Percentiles rank a stretch among this genome's conserved stretches.
Evolutionary conservation across 2,329 filamentous ascomycete genomes (phyloP).

Genomic region (Aspergillus sp.): DNA sequence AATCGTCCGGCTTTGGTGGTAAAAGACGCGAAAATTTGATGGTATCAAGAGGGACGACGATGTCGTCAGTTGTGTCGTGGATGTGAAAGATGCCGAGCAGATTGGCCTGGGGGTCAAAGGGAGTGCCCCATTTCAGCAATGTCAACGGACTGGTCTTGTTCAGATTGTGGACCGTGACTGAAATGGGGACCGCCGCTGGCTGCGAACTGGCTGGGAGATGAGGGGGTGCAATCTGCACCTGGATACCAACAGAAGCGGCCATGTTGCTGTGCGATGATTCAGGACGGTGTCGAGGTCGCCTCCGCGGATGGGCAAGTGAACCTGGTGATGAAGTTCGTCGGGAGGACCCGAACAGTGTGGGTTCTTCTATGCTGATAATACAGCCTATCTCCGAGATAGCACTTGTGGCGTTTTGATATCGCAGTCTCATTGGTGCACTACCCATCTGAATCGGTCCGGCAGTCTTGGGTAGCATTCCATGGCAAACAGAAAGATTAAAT

Average conservation of each 20-base stretch:
- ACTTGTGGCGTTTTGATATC: background rate
- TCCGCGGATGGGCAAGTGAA: background rate
- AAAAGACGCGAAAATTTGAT: slow-evolving; percentile 35
- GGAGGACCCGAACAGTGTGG: too few relatives aligned
- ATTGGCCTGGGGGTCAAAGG: slow-evolving; percentile 33
- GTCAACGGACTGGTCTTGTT: slow-evolving; percentile 26
- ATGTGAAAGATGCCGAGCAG: slow-evolving; percentile 32
- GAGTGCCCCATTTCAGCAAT: slow-evolving; percentile 38
- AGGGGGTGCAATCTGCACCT: slow-evolving; percentile 1
- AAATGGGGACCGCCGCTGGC: background rate
- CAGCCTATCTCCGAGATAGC: background rate
- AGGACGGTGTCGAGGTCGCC: background rate
- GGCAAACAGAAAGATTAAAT: background rate
- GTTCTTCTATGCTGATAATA: too few relatives aligned
- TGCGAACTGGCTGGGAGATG: slow-evolving; percentile 7
- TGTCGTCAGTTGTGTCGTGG: slow-evolving; percentile 20
- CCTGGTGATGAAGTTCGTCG: too few relatives aligned
- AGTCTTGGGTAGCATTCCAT: background rate
- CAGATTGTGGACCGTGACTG: slow-evolving; percentile 27
- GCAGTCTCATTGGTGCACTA: background rate
- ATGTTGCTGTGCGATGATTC: background rate
- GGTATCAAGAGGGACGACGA: slow-evolving; percentile 24
- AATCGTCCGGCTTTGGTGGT: slow-evolving; percentile 27
- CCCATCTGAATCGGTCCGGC: background rate
- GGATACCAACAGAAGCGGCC: background rate